phyloP scores from a whole-genome alignment of 2,329 filamentous ascomycete genomes.

The Trichophyton schoenleinii region DNA sequence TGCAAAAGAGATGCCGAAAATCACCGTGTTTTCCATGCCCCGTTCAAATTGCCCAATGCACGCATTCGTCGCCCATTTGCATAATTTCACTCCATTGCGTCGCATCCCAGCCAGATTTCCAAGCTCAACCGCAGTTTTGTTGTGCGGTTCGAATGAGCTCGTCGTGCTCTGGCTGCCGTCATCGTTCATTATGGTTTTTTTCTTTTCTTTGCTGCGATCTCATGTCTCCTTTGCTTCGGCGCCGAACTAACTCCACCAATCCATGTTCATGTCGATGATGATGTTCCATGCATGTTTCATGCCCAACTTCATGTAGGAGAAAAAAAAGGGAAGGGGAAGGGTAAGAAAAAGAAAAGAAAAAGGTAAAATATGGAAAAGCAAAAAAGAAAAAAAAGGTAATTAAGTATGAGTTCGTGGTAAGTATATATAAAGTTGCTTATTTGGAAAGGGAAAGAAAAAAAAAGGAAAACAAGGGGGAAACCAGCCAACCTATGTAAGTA shows the following conservation, averaged over 20 bases:
- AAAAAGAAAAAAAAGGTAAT: background rate
- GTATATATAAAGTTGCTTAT: background rate
- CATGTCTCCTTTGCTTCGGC: background rate
- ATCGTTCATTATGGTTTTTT: background rate
- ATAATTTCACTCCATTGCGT: background rate
- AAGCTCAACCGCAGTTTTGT: background rate
- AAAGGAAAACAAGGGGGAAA: background rate
- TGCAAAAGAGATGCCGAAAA: background rate
- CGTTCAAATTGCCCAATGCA: background rate
- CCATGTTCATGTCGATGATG: background rate
- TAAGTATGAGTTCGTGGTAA: background rate
- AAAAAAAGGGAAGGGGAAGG: background rate
- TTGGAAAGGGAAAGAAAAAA: background rate
- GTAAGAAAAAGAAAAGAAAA: background rate
- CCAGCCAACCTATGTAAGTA: background rate
- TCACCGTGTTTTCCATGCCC: background rate
- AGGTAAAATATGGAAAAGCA: background rate
- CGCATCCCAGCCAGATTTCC: no score
- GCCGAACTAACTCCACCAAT: background rate
- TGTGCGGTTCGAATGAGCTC: background rate
- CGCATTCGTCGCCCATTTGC: background rate
- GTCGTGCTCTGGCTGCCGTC: background rate
- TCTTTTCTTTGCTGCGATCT: background rate
- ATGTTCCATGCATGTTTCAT: conserved; percentile 4
- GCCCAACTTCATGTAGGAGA: background rate